phyloP scores from a whole-genome alignment of 2,329 filamentous ascomycete genomes.

The Pochonia chlamydosporia region DNA sequence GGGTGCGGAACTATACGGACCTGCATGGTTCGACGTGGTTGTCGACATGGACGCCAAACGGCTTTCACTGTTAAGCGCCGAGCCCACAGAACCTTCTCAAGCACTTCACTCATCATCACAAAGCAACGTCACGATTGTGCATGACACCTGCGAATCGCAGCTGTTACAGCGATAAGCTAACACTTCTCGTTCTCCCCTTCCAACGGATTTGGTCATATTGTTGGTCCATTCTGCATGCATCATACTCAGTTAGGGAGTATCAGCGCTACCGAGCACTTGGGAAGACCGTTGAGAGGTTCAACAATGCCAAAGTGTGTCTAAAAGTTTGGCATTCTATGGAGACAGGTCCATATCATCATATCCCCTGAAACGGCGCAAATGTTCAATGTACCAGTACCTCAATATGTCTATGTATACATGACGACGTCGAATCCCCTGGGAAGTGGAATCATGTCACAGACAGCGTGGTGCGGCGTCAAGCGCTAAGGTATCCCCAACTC shows the following conservation, averaged over 20 bases:
- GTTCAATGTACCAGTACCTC: background rate
- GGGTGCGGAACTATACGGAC: background rate
- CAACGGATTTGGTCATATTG: background rate
- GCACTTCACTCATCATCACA: background rate
- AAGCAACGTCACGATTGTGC: constrained; percentile 7
- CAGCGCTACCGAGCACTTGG: constrained; percentile 1
- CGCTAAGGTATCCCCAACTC: background rate
- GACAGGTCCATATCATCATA: background rate
- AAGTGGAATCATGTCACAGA: background rate
- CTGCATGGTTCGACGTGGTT: constrained; percentile 2
- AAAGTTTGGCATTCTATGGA: background rate
- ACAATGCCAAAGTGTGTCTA: background rate
- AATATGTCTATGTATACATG: background rate
- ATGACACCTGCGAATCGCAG: background rate
- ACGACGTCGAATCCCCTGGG: too few relatives aligned
- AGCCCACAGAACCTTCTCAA: background rate
- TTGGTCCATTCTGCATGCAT: background rate
- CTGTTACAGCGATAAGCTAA: background rate
- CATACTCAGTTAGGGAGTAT: background rate
- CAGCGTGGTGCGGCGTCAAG: background rate
- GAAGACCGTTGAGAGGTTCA: background rate
- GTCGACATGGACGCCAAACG: constrained; percentile 3
- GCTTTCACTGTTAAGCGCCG: constrained; percentile 21
- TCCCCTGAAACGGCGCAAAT: background rate
- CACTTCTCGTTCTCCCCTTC: background rate